Evolutionary conservation across 305 asterid genomes (phyloP).

Genomic region (Fraxinus angustifolia): DNA sequence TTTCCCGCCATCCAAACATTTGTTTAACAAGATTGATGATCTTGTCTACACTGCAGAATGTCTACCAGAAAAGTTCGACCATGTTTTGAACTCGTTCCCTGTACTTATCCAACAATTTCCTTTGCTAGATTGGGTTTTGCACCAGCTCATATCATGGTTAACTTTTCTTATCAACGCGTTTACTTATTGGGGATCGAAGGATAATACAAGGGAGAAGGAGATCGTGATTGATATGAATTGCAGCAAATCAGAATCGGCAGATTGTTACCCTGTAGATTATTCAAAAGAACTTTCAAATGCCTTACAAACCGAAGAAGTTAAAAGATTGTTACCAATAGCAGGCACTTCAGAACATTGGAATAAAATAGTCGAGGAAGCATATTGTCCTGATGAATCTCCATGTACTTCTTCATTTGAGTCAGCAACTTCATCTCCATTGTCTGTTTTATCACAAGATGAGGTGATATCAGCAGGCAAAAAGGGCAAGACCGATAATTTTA

Average conservation of each 20-base stretch:
- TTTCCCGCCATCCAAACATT: conserved; percentile 34
- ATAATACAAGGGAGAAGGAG: conserved; percentile 37
- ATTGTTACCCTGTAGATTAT: not conserved
- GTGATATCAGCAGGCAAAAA: conserved; percentile 1
- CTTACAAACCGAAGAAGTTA: conserved; percentile 1
- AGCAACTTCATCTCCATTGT: conserved; percentile 30
- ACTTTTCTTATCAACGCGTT: conserved; percentile 24
- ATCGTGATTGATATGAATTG: conserved; percentile 29
- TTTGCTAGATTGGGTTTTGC: conserved; percentile 35
- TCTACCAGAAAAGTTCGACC: conserved; percentile 38
- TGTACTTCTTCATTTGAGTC: conserved; percentile 24
- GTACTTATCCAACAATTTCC: conserved; percentile 29
- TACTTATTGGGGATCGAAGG: conserved; percentile 20
- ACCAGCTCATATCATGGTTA: conserved; percentile 31
- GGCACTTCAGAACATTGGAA: conserved; percentile 20
- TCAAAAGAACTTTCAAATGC: not conserved
- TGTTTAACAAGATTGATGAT: conserved; percentile 43
- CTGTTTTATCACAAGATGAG: conserved; percentile 19
- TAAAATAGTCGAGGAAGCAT: conserved; percentile 17
- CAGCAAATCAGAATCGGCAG: not conserved
- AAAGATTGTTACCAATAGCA: conserved; percentile 9
- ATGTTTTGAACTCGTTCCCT: conserved; percentile 21
- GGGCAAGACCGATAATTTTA: conserved; percentile 1
- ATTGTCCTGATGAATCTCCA: conserved; percentile 26
- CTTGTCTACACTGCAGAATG: conserved; percentile 33